Percentiles rank a stretch among this genome's conserved stretches.
Conservation (phyloP, 805 yeast genomes). For the Pichia californica region DNA sequence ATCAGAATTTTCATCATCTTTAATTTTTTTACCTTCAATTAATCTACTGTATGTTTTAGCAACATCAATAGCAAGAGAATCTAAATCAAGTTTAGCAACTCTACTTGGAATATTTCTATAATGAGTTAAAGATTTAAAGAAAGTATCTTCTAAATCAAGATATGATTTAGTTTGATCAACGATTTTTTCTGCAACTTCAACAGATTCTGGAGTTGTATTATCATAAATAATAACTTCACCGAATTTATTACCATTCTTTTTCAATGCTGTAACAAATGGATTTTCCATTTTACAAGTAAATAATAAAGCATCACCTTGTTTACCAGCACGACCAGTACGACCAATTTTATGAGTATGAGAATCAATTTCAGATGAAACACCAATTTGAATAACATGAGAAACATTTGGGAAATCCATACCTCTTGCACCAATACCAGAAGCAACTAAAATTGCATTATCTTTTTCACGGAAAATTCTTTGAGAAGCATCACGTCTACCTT, state of each 20-base stretch:
- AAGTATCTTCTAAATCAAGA: constrained; percentile 13
- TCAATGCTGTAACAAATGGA: constrained; percentile 46
- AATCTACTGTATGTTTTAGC: constrained; percentile 26
- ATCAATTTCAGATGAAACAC: constrained; percentile 67
- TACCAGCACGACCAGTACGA: constrained; percentile 92
- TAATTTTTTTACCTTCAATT: constrained; percentile 12
- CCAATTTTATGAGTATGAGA: constrained; percentile 91
- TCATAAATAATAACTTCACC: constrained; percentile 36
- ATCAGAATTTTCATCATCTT: constrained; percentile 6
- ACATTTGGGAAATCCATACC: constrained; percentile 94
- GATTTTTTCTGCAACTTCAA: constrained; percentile 28
- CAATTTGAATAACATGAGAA: constrained; percentile 76
- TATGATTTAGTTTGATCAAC: constrained; percentile 14
- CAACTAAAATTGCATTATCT: constrained; percentile 54
- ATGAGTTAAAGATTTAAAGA: constrained; percentile 14
- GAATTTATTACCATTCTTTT: constrained; percentile 50
- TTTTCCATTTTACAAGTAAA: constrained; percentile 52
- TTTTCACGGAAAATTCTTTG: constrained; percentile 30
- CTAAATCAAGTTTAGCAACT: constrained; percentile 27
- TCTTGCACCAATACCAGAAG: constrained; percentile 93
- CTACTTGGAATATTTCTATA: constrained; percentile 19
- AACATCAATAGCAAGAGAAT: constrained; percentile 29
- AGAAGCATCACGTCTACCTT: constrained; percentile 45
- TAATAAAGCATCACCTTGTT: constrained; percentile 62
- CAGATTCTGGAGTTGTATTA: constrained; percentile 30